phyloP scores from a whole-genome alignment of 2,329 filamentous ascomycete species.

The Xylariaceae sp. region DNA sequence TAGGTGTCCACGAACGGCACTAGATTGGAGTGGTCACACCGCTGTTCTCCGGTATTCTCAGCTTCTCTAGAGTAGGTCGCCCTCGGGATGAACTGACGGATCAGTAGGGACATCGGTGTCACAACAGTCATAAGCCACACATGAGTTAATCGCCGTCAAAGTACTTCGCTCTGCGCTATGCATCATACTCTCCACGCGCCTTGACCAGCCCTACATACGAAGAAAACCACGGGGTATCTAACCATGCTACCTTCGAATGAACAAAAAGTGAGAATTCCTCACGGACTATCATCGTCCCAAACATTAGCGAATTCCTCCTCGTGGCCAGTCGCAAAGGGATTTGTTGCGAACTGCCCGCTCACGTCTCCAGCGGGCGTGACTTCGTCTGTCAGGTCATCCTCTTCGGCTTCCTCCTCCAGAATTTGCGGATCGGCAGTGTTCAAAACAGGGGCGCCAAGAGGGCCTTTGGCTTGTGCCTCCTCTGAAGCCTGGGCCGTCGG shows the following conservation, averaged over 20 bases:
- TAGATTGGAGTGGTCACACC: no score
- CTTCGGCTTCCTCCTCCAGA: slow-evolving; percentile 25
- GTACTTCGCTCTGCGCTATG: no score
- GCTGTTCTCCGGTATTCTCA: neutral
- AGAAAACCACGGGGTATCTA: slow-evolving; percentile 17
- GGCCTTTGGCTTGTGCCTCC: slow-evolving; percentile 22
- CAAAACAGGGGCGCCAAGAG: slow-evolving; percentile 24
- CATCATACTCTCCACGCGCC: slow-evolving; percentile 3
- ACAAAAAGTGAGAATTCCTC: slow-evolving; percentile 6
- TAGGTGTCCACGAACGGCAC: no score
- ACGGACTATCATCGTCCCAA: slow-evolving; percentile 20
- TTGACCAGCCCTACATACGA: slow-evolving; percentile 5
- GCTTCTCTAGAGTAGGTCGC: slow-evolving; percentile 3
- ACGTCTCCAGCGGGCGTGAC: slow-evolving; percentile 9
- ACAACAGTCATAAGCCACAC: no score
- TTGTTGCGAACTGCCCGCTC: slow-evolving; percentile 4
- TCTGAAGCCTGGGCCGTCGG: slow-evolving; percentile 19
- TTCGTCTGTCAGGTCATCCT: slow-evolving; percentile 21
- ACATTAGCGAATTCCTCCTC: slow-evolving; percentile 23
- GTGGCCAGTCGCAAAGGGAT: slow-evolving; percentile 16
- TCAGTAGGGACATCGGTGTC: no score
- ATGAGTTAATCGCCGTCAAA: no score
- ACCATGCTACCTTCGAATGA: slow-evolving; percentile 10
- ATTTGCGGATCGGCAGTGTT: slow-evolving; percentile 25
- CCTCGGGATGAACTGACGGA: slow-evolving; percentile 12